Evolutionary conservation across 2,329 filamentous ascomycete species (phyloP).

Genomic region (Colletotrichum echinochloae): DNA sequence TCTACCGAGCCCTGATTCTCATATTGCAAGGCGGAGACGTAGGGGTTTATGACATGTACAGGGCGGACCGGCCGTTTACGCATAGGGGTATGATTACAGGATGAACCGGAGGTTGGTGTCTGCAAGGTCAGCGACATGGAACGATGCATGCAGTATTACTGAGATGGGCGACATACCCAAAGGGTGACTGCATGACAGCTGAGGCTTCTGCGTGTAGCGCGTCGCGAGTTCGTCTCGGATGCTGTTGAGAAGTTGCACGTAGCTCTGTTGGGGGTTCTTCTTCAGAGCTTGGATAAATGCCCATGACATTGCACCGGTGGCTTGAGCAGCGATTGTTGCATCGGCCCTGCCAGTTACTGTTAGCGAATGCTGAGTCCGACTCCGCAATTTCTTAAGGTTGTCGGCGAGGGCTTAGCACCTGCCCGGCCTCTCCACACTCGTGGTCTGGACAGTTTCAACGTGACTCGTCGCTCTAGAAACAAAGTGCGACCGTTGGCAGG

Average conservation of each 20-base stretch:
- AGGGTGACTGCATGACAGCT: constrained; percentile 96
- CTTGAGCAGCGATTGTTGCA: constrained; percentile 89
- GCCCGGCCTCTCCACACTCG: constrained; percentile 25
- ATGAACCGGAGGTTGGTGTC: constrained; percentile 74
- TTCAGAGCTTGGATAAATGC: constrained; percentile 93
- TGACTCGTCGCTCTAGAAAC: constrained; percentile 59
- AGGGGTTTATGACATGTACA: constrained; percentile 33
- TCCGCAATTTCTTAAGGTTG: too few relatives aligned
- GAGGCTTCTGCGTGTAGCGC: constrained; percentile 94
- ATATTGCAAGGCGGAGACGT: constrained; percentile 1
- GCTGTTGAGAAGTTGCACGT: constrained; percentile 95
- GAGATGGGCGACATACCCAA: constrained; percentile 73
- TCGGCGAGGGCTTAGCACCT: neutral
- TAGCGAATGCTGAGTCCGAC: neutral
- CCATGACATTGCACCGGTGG: constrained; percentile 98
- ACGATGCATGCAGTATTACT: neutral
- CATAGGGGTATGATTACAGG: constrained; percentile 58
- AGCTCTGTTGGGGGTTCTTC: constrained; percentile 98
- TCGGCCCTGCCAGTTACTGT: constrained; percentile 74
- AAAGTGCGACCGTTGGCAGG: constrained; percentile 51
- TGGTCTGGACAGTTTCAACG: constrained; percentile 51
- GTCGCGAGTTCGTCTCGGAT: constrained; percentile 91
- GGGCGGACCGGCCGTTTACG: constrained; percentile 26
- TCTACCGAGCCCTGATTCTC: constrained; percentile 10
- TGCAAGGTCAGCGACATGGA: constrained; percentile 45